Conservation (phyloP, 331 rosid genomes). For the Rhamnella rubrinervis region DNA sequence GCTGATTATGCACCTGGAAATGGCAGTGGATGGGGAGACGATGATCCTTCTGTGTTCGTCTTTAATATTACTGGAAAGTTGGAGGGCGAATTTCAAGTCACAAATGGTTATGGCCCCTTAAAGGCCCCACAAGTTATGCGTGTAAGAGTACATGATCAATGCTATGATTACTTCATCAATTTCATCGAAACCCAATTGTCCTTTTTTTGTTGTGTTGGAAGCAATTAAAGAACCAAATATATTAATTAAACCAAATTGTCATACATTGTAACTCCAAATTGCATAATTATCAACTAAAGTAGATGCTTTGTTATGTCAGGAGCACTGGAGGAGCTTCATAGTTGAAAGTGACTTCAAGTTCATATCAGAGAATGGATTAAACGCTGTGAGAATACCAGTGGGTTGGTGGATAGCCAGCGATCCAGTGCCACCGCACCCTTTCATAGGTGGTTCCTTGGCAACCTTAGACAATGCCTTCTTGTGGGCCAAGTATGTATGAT, state of each 20-base stretch:
- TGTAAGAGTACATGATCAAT: conserved; percentile 21
- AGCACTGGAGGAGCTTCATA: conserved; percentile 71
- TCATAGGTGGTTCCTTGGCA: conserved; percentile 69
- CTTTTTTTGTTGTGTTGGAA: too few relatives aligned
- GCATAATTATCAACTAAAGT: neutral
- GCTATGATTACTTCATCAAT: neutral
- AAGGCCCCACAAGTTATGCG: conserved; percentile 58
- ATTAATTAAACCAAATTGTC: too few relatives aligned
- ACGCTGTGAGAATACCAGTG: conserved; percentile 77
- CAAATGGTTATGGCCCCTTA: conserved; percentile 65
- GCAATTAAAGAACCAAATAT: too few relatives aligned
- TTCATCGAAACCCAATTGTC: neutral
- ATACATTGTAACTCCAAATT: neutral
- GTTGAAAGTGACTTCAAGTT: conserved; percentile 70
- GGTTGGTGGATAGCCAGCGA: conserved; percentile 92
- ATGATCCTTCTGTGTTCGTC: conserved; percentile 61
- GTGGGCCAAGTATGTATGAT: conserved; percentile 61
- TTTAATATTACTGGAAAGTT: conserved; percentile 21
- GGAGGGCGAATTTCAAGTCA: conserved; percentile 70
- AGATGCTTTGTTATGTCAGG: conserved; percentile 27
- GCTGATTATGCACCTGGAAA: conserved; percentile 45
- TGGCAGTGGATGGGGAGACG: conserved; percentile 46
- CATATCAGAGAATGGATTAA: conserved; percentile 52
- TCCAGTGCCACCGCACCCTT: conserved; percentile 70
- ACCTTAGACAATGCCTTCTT: conserved; percentile 68